Percentiles rank a stretch among this genome's conserved stretches.
phyloP scores from a whole-genome alignment of 805 yeast genomes.

The Monosporozyma servazzii region DNA sequence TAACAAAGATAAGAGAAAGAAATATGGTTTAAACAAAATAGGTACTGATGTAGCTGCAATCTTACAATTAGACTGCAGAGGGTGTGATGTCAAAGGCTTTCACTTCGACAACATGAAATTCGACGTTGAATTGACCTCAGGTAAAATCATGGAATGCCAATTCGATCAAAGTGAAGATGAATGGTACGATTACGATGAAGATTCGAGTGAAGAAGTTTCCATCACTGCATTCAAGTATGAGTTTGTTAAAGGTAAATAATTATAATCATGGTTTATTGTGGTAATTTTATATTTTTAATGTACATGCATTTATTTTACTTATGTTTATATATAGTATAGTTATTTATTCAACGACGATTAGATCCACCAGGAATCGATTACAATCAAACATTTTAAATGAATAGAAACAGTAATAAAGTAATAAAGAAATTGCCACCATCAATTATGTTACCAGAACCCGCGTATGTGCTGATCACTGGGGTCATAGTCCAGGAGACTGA shows the following conservation, averaged over 20 bases:
- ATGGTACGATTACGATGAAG: slow-evolving; percentile 94
- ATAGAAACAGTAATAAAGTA: background rate
- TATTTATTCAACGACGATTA: background rate
- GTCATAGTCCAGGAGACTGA: slow-evolving; percentile 1
- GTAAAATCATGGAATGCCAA: slow-evolving; percentile 20
- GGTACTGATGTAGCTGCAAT: slow-evolving; percentile 29
- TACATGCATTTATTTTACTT: background rate
- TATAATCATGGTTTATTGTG: background rate
- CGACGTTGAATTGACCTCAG: slow-evolving; percentile 16
- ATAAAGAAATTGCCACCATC: background rate
- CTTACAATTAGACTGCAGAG: slow-evolving; percentile 76
- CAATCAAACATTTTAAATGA: background rate
- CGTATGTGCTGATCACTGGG: slow-evolving; percentile 6
- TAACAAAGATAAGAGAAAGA: slow-evolving; percentile 19
- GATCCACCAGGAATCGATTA: background rate
- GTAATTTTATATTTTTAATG: background rate
- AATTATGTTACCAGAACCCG: slow-evolving; percentile 5
- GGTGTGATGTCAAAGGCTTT: slow-evolving; percentile 63
- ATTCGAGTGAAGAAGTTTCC: slow-evolving; percentile 69
- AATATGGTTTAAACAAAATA: slow-evolving; percentile 18
- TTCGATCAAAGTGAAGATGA: slow-evolving; percentile 71
- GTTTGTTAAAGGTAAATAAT: slow-evolving; percentile 33
- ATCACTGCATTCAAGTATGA: slow-evolving; percentile 67
- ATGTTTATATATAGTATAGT: background rate
- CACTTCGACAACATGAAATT: slow-evolving; percentile 39